Evolutionary conservation across 148 eudicot genomes (phyloP).

Genomic region (Selenicereus undatus): DNA sequence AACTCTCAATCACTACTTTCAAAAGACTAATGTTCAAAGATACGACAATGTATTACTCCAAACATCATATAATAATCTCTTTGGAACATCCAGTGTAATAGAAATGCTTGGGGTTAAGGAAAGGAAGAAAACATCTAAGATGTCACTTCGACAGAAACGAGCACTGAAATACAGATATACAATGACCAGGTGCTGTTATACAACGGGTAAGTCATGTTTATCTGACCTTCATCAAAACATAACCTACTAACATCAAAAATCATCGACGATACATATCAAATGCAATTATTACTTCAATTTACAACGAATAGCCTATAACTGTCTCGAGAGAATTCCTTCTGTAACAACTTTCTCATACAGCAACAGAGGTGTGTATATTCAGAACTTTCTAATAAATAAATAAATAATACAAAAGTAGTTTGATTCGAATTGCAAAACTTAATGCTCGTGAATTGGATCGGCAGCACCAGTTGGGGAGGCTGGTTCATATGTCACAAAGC

Average conservation of each 20-base stretch:
- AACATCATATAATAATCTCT: no score
- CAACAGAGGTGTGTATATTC: slow-evolving; percentile 3
- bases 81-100: no score
- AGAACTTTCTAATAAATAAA: not conserved
- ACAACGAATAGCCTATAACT: not conserved
- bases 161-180: no score
- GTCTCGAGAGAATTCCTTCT: slow-evolving; percentile 8
- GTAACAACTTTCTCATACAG: slow-evolving; percentile 9
- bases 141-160: no score
- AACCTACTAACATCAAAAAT: slow-evolving; percentile 1
- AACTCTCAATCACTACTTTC: no score
- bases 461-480: slow-evolving; percentile 69
- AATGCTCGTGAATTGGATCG: slow-evolving; percentile 28
- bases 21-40: no score
- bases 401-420: not conserved
- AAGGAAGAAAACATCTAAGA: not conserved
- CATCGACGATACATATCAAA: not conserved
- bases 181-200: not conserved
- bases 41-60: no score
- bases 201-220: not conserved
- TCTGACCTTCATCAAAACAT: not conserved
- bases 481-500: slow-evolving; percentile 76
- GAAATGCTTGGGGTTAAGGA: no score
- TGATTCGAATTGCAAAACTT: not conserved
- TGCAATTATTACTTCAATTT: slow-evolving; percentile 1